Conservation (phyloP, 345 rosid species). For the Acer yangbiense region DNA sequence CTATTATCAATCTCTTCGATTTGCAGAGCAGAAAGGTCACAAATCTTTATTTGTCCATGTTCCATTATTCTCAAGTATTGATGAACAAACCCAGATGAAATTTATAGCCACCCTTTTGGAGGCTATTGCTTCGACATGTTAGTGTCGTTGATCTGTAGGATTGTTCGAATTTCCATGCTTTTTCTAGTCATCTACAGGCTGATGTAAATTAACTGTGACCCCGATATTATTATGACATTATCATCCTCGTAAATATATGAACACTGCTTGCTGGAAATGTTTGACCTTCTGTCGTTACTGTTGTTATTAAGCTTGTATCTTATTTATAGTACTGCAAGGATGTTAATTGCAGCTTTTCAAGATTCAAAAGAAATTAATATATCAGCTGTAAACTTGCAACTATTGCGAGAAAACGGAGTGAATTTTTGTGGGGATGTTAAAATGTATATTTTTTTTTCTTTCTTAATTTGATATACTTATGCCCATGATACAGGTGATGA, state of each 20-base stretch:
- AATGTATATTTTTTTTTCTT: no score
- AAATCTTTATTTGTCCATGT: conserved; percentile 77
- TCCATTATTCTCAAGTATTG: conserved; percentile 64
- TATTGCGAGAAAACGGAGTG: no score
- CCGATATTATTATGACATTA: no score
- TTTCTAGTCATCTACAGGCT: conserved; percentile 3
- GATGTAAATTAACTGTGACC: no score
- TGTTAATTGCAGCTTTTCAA: background rate
- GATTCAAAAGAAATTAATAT: background rate
- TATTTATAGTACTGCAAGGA: background rate
- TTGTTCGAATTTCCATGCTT: background rate
- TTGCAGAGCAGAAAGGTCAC: conserved; percentile 67
- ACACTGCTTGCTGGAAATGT: conserved; percentile 6
- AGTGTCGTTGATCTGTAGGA: conserved; percentile 12
- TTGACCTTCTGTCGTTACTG: background rate
- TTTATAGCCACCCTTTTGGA: conserved; percentile 62
- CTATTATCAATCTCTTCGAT: conserved; percentile 71
- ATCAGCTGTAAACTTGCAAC: no score
- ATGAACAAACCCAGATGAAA: conserved; percentile 72
- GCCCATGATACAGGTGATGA: no score
- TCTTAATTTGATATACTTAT: no score
- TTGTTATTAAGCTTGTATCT: background rate
- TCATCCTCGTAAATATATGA: no score
- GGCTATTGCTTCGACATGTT: conserved; percentile 68
- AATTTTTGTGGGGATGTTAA: no score